phyloP scores from a whole-genome alignment of 176 grass and related monocot genomes.

The Avena eriantha region DNA sequence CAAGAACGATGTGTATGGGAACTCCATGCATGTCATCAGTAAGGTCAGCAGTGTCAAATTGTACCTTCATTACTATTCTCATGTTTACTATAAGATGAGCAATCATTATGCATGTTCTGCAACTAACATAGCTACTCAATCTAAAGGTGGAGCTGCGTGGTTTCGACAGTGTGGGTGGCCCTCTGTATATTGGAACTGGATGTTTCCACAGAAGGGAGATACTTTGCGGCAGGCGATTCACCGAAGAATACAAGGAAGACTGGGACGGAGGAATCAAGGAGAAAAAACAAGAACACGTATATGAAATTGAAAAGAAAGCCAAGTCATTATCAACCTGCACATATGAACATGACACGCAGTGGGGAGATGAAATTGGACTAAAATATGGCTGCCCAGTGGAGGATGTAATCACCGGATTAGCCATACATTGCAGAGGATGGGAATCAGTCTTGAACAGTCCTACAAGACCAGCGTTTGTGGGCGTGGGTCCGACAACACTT shows the following conservation, averaged over 20 bases:
- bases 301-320: constrained; percentile 51
- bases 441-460: constrained; percentile 57
- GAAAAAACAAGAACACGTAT: constrained; percentile 13
- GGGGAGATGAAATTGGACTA: constrained; percentile 74
- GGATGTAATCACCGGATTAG: constrained; percentile 75
- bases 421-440: constrained; percentile 88
- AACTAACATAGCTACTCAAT: constrained; percentile 39
- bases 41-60: constrained; percentile 47
- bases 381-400: constrained; percentile 76
- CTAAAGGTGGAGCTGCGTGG: constrained; percentile 62
- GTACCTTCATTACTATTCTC: constrained; percentile 25
- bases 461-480: constrained; percentile 61
- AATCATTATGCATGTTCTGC: background rate
- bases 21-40: constrained; percentile 48
- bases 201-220: constrained; percentile 83
- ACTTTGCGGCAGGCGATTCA: constrained; percentile 64
- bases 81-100: background rate
- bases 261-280: constrained; percentile 48
- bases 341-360: constrained; percentile 67
- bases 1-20: constrained; percentile 71
- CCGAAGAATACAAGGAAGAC: constrained; percentile 60
- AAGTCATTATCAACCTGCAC: constrained; percentile 58
- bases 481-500: constrained; percentile 66
- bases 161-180: constrained; percentile 62
- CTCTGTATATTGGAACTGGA: constrained; percentile 67